Base-by-base conservation (phyloP, 1,284 basidiomycete genomes). In the Leccinum pachyderme region DNA sequence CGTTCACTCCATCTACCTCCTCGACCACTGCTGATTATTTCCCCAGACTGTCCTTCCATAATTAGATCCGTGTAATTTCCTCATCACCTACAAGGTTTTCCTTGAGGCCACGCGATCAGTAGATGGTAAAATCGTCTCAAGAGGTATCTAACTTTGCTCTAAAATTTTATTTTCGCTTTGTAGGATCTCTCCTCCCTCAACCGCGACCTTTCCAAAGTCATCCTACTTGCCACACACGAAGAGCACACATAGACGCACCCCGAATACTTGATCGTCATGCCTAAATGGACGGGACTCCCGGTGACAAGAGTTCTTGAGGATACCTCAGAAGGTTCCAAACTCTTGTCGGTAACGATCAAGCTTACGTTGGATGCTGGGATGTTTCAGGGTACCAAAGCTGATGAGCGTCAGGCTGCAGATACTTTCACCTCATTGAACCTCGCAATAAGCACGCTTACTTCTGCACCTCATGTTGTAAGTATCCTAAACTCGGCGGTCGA, bases 171-270 rank as follows among this genome's bases (percentile, higher is more conserved):
- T 32, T 15, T 15, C 18, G 7, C 4, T 48, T 33, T 15, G 39
- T 37, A 94, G 85, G 95, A 98, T 69, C 77, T 98, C 28, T 86
- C 87, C 8, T 95, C 93, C 72, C 81, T 98, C 39, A 97, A 97
- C 73, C 90, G 95, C 48, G 94, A 98, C 69, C 82, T 95, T 3
- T 86, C 84, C 49, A 97, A 96, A 77, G 94, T 97, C 51, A 78
- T 98, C 62, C 72, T 92, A 27, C 80, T 99, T 43, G 96, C n/a
- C n/a, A 99, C 68, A 92, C 92, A 91, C 61, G 75, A 88, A 2
- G 89, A 93, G 33, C 89, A 93, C 66, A 81, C 84, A 33, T 73
- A 79, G 31, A 78, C 90, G 1, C 92, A 99, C 61, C 94, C 93
- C 6, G 92, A 97, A 65, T 98, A 99, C 66, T 86, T 91, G 0